These are phyloP conservation scores for Salvia splendens DNA, from an alignment of 257 asterid species.

Conservation along the genomic window DNA sequence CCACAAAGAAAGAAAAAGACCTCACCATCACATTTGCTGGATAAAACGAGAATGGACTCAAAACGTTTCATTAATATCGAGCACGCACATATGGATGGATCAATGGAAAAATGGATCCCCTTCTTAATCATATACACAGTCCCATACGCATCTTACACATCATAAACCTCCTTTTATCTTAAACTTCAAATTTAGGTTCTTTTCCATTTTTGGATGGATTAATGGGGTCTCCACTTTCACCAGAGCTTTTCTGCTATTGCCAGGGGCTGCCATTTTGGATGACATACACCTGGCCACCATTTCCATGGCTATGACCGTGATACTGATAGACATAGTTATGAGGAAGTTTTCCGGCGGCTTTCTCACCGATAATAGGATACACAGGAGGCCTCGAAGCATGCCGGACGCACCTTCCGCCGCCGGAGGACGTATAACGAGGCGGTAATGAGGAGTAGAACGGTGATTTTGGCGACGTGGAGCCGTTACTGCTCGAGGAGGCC, in stretches of 20 bases:
- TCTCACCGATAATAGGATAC: constrained; percentile 45
- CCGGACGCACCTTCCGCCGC: constrained; percentile 34
- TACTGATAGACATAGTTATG: constrained; percentile 40
- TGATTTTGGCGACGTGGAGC: constrained; percentile 52
- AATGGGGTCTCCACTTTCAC: constrained; percentile 27
- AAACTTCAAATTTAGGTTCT: not conserved
- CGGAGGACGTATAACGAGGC: constrained; percentile 32
- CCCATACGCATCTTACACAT: constrained; percentile 39
- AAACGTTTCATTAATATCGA: constrained; percentile 39
- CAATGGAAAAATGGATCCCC: constrained; percentile 44
- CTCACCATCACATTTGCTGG: constrained; percentile 41
- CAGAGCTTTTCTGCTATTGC: constrained; percentile 40
- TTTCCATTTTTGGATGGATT: not conserved
- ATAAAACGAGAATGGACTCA: constrained; percentile 35
- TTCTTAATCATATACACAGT: constrained; percentile 45
- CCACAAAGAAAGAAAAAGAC: not conserved
- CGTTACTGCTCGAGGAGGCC: constrained; percentile 53
- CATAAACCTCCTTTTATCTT: constrained; percentile 27
- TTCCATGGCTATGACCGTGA: constrained; percentile 41
- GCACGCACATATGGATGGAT: constrained; percentile 35
- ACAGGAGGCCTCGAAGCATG: constrained; percentile 49
- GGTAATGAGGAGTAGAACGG: constrained; percentile 35
- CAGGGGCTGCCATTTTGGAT: constrained; percentile 58
- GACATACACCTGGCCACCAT: constrained; percentile 43
- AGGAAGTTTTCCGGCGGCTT: constrained; percentile 53